Percentiles rank a stretch among this genome's conserved stretches.
phyloP scores from a whole-genome alignment of 2,329 filamentous ascomycete species.

The Exophiala sideris region DNA sequence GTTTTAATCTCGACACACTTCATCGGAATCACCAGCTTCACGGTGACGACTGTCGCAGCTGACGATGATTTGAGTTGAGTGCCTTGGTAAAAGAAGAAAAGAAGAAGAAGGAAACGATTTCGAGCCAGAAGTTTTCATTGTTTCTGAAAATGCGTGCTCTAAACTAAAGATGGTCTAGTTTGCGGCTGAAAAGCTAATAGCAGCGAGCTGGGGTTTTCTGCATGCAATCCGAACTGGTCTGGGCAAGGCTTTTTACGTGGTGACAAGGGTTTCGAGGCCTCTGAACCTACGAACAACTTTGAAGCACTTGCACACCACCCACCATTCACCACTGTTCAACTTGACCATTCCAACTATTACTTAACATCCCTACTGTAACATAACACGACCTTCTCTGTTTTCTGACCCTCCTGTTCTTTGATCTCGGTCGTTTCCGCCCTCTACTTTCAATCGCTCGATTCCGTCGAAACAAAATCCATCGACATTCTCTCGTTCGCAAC shows the following conservation, averaged over 20 bases:
- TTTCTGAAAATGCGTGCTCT: not conserved
- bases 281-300: not conserved
- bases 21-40: constrained; percentile 68
- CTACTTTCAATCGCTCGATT: not conserved
- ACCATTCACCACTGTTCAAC: not conserved
- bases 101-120: constrained; percentile 33
- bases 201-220: constrained; percentile 2
- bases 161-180: constrained; percentile 1
- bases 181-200: not conserved
- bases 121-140: constrained; percentile 4
- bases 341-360: not conserved
- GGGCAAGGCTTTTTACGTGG: not conserved
- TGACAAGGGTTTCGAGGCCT: not conserved
- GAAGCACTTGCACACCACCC: not conserved
- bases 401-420: not conserved
- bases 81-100: constrained; percentile 55
- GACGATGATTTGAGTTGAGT: constrained; percentile 73
- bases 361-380: not conserved
- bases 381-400: not conserved
- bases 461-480: not conserved
- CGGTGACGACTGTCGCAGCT: constrained; percentile 50
- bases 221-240: not conserved
- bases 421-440: constrained; percentile 1
- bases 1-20: constrained; percentile 64
- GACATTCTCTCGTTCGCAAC: not conserved